Conservation (phyloP, 768 basidiomycete species). For the Lentinula boryana region DNA sequence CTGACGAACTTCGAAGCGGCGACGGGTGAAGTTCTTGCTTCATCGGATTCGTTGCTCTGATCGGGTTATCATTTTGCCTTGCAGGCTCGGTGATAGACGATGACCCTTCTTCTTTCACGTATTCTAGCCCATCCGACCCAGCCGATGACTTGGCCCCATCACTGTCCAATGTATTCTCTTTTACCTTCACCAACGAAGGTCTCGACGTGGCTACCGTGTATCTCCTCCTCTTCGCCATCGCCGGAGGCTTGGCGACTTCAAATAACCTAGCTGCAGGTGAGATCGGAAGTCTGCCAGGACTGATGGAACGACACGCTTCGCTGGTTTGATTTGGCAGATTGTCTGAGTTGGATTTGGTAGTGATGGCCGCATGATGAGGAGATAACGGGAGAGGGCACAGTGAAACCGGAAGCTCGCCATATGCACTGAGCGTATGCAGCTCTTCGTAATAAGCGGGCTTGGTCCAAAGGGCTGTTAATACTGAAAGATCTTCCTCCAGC, state of each 20-base stretch:
- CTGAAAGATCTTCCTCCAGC: background rate
- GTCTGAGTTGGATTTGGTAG: background rate
- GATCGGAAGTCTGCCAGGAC: background rate
- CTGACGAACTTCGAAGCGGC: background rate
- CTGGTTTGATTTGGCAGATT: background rate
- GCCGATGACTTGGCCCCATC: background rate
- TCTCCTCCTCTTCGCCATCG: background rate
- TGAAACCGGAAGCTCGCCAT: background rate
- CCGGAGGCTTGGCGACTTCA: constrained; percentile 2
- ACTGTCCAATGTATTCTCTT: background rate
- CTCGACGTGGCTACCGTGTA: background rate
- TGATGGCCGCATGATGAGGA: background rate
- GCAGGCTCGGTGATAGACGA: background rate
- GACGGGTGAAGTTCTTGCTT: background rate
- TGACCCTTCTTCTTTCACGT: background rate
- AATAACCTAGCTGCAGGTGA: background rate
- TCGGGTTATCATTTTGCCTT: background rate
- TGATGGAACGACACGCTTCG: too few relatives aligned
- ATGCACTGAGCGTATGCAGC: background rate
- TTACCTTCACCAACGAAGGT: background rate
- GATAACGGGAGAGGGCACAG: background rate
- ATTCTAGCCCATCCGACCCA: background rate
- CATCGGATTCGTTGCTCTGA: too few relatives aligned
- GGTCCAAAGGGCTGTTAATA: background rate
- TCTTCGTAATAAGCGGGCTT: background rate